Evolutionary conservation across 2,329 filamentous ascomycete genomes (phyloP).

Genomic region (Dendrostoma leiphaemia): DNA sequence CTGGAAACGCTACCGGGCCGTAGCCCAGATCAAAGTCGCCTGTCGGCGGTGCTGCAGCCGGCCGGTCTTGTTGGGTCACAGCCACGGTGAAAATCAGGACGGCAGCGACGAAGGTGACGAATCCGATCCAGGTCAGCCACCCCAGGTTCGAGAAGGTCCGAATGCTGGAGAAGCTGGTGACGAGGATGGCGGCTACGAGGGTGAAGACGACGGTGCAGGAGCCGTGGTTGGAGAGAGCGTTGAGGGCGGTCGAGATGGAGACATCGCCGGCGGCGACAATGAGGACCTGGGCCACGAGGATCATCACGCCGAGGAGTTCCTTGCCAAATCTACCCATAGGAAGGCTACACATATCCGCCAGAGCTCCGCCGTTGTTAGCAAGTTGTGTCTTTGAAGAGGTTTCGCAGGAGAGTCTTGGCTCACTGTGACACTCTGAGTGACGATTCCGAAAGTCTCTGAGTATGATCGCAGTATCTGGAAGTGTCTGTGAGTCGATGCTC

Average conservation of each 20-base stretch:
- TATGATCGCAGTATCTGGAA: background rate
- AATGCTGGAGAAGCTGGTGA: conserved; percentile 23
- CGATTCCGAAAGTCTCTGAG: conserved; percentile 1
- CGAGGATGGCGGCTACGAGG: conserved; percentile 24
- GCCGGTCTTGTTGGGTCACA: conserved; percentile 45
- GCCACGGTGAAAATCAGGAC: conserved; percentile 34
- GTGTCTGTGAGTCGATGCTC: background rate
- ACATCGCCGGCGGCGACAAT: conserved; percentile 24
- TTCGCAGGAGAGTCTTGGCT: background rate
- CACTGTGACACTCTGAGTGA: conserved; percentile 1
- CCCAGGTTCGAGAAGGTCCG: conserved; percentile 20
- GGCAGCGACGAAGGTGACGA: conserved; percentile 48
- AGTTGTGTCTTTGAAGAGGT: background rate
- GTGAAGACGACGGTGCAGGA: conserved; percentile 27
- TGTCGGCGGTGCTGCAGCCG: conserved; percentile 53
- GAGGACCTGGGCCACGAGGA: conserved; percentile 19
- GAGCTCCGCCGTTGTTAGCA: background rate
- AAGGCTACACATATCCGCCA: conserved; percentile 1
- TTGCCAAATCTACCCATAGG: background rate
- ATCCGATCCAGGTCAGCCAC: conserved; percentile 37
- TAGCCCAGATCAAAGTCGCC: conserved; percentile 56
- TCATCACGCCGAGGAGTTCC: background rate
- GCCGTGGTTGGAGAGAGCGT: conserved; percentile 27
- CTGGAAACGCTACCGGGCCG: conserved; percentile 46
- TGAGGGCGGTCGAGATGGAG: conserved; percentile 22